Conservation (phyloP, 2,329 filamentous ascomycete species). For the Rasamsonia emersonii region DNA sequence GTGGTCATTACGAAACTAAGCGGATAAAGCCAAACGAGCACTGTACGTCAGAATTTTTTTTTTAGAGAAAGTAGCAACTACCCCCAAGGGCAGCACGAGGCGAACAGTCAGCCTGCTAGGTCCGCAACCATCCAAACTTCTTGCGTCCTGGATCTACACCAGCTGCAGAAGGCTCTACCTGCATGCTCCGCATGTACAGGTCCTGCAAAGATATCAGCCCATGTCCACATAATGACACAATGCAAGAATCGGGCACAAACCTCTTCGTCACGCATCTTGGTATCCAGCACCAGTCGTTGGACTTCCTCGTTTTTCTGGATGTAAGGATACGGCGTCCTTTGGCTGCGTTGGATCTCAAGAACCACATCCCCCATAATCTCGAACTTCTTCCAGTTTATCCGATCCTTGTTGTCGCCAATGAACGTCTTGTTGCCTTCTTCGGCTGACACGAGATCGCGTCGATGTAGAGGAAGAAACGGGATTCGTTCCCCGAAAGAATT, state of each 20-base stretch:
- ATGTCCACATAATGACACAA: constrained; percentile 1
- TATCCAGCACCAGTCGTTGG: constrained; percentile 69
- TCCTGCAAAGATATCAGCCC: constrained; percentile 34
- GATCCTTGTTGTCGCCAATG: constrained; percentile 60
- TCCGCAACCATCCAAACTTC: constrained; percentile 28
- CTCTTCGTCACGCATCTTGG: constrained; percentile 74
- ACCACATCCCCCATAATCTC: constrained; percentile 91
- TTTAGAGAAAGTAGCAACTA: too few relatives aligned
- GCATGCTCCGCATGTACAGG: constrained; percentile 50
- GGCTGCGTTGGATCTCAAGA: constrained; percentile 82
- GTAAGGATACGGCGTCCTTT: constrained; percentile 71
- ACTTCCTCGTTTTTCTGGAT: constrained; percentile 61
- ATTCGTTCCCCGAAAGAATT: constrained; percentile 86
- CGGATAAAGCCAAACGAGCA: too few relatives aligned
- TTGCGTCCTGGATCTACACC: constrained; percentile 29
- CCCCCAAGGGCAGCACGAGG: too few relatives aligned
- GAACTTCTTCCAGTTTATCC: constrained; percentile 98
- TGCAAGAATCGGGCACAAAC: constrained; percentile 24
- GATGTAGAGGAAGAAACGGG: constrained; percentile 83
- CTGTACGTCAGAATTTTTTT: too few relatives aligned
- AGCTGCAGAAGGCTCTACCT: constrained; percentile 41
- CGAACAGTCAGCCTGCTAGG: too few relatives aligned
- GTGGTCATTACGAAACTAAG: too few relatives aligned
- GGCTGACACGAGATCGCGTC: constrained; percentile 81
- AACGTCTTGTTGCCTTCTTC: constrained; percentile 90